phyloP scores from a whole-genome alignment of 805 yeast genomes.

The Metschnikowia lunata region DNA sequence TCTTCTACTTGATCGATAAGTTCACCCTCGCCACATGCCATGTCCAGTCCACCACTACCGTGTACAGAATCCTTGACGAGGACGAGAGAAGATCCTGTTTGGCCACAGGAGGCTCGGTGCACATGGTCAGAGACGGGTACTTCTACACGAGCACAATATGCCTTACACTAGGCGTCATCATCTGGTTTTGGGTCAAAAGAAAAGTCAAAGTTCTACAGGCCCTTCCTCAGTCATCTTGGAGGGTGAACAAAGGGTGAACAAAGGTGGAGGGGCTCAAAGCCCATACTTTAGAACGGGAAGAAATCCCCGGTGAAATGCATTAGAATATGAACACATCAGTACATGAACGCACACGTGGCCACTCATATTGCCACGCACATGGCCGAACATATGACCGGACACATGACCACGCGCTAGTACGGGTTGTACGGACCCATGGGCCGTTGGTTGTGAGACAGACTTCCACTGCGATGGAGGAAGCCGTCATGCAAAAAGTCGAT shows the following conservation, averaged over 20 bases:
- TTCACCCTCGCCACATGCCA: constrained; percentile 66
- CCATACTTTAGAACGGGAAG: no score
- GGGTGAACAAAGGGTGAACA: constrained; percentile 34
- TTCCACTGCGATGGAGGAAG: constrained; percentile 14
- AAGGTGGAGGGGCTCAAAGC: not conserved
- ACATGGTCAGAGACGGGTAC: constrained; percentile 70
- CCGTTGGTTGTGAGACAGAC: constrained; percentile 4
- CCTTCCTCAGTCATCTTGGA: constrained; percentile 75
- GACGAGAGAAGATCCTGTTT: constrained; percentile 47
- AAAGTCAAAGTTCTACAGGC: constrained; percentile 64
- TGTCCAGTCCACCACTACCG: constrained; percentile 13
- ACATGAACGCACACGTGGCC: no score
- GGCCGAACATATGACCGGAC: no score
- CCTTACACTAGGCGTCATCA: constrained; percentile 55
- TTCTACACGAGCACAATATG: constrained; percentile 73
- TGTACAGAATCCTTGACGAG: constrained; percentile 19
- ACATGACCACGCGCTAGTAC: no score
- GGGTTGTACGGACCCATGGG: not conserved
- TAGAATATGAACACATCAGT: no score
- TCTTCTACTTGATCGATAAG: constrained; percentile 73
- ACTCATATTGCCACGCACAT: no score
- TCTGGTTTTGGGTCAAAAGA: constrained; percentile 65
- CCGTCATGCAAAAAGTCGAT: constrained; percentile 38
- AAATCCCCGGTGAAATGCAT: no score
- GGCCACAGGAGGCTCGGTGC: constrained; percentile 52